Base-by-base conservation (phyloP, 306 rosid genomes). In the Hippophae rhamnoides region DNA sequence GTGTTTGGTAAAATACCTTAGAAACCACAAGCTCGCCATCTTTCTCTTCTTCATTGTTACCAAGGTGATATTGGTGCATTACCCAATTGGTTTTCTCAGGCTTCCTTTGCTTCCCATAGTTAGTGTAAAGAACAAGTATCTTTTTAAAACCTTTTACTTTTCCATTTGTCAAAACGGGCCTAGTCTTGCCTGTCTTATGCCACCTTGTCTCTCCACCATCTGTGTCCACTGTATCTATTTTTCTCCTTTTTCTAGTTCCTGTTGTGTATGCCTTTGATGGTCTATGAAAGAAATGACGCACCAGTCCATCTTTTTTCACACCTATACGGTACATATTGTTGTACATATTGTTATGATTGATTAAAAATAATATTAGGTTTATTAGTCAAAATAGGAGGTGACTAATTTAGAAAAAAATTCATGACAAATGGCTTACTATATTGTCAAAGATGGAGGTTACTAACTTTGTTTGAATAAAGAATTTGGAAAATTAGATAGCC, bases 1-100 rank as follows among this genome's bases (percentile, higher is more conserved):
- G 94, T 53, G 94, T 85, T 83, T 85, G 89, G 63, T 75, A 85
- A 79, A 85, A 85, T 42, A 85, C 86, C 56, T 85, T 85, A 45
- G 94, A 85, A 1, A 85, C 94, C 52, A 85, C 89, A n/a, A 85
- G 13, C 47, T 82, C 94, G 1, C 89, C 94, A 66, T 85, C 94
- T 54, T 80, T 85, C 61, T 85, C 89, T 47, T 85, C 94, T 63
- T 85, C 86, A 53, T 74, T 76, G 52, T 42, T 75, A 0, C 94
- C 94, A 38, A 81, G 74, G 67, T 84, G 90, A 70, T 78, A 84
- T 11, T 81, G 90, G 54, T 81, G 90, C 90, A 85, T 82, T 0
- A 85, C 87, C 94, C 94, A 85, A n/a, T 80, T 82, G 18, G 94
- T 85, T 56, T 85, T 85, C 82, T 85, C 90, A 0, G 90, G 81